Evolutionary conservation across 1,284 basidiomycete genomes (phyloP).

Genomic region (Leccinum fallax): DNA sequence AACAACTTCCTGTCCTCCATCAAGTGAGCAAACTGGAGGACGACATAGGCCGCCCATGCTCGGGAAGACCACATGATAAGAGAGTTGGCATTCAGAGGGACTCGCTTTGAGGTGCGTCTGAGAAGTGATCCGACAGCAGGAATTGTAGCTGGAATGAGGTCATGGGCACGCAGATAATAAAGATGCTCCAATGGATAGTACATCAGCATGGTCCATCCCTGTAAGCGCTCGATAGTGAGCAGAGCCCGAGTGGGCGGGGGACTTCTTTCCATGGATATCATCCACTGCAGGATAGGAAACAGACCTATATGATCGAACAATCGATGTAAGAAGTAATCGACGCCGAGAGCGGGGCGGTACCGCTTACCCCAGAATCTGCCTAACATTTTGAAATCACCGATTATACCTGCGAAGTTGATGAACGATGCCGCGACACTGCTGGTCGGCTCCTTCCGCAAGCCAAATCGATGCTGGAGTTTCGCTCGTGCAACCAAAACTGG

Average conservation of each 20-base stretch:
- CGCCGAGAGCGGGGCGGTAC: neutral
- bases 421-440: slow-evolving; percentile 58
- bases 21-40: slow-evolving; percentile 73
- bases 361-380: slow-evolving; percentile 76
- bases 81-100: slow-evolving; percentile 48
- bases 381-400: slow-evolving; percentile 70
- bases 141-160: slow-evolving; percentile 59
- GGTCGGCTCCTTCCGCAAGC: slow-evolving; percentile 50
- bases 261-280: slow-evolving; percentile 68
- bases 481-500: slow-evolving; percentile 69
- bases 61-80: slow-evolving; percentile 71
- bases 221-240: slow-evolving; percentile 76
- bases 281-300: slow-evolving; percentile 77
- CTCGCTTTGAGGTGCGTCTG: slow-evolving; percentile 42
- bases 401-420: slow-evolving; percentile 53
- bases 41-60: slow-evolving; percentile 75
- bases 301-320: slow-evolving; percentile 49
- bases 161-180: slow-evolving; percentile 67
- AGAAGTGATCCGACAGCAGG: slow-evolving; percentile 46
- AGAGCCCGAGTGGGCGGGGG: slow-evolving; percentile 68
- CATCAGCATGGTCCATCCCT: slow-evolving; percentile 82
- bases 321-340: neutral
- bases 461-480: slow-evolving; percentile 62
- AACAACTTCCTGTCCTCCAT: slow-evolving; percentile 66
- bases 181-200: slow-evolving; percentile 85